phyloP scores from a whole-genome alignment of 2,329 filamentous ascomycete species.

The Celoporthe dispersa region DNA sequence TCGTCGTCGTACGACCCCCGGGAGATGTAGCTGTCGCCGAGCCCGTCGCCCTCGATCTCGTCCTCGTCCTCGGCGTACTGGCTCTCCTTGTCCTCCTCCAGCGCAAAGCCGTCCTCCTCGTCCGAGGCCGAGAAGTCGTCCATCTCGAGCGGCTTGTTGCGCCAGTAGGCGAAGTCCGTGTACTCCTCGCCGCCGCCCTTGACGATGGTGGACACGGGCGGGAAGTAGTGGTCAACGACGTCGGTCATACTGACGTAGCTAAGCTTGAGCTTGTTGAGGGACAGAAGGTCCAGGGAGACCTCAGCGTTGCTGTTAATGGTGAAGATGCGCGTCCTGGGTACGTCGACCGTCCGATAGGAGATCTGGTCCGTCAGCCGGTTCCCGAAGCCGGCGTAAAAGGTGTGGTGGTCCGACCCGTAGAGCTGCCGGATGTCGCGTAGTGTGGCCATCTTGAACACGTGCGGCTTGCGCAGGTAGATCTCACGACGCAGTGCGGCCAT shows the following conservation, averaged over 20 bases:
- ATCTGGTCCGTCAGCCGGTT: constrained; percentile 96
- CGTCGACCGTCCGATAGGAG: constrained; percentile 94
- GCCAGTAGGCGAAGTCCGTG: constrained; percentile 97
- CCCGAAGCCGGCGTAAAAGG: constrained; percentile 96
- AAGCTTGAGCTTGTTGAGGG: constrained; percentile 91
- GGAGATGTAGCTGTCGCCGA: constrained; percentile 51
- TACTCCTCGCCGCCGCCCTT: constrained; percentile 91
- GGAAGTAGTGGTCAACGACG: constrained; percentile 97
- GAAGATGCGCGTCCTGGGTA: constrained; percentile 92
- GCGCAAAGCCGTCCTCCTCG: constrained; percentile 45
- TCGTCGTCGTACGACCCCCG: constrained; percentile 39
- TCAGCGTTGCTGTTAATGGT: constrained; percentile 99
- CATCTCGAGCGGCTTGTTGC: constrained; percentile 80
- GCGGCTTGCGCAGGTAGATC: constrained; percentile 92
- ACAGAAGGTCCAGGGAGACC: constrained; percentile 87
- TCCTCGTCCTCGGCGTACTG: constrained; percentile 48
- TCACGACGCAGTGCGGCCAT: constrained; percentile 92
- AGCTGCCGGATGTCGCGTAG: constrained; percentile 90
- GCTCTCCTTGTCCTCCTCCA: constrained; percentile 51
- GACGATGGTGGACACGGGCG: constrained; percentile 83
- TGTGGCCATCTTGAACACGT: constrained; percentile 99
- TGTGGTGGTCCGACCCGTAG: constrained; percentile 76
- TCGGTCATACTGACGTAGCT: constrained; percentile 97
- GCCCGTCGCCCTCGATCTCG: constrained; percentile 49
- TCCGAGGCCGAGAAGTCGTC: constrained; percentile 81